phyloP scores from a whole-genome alignment of 345 rosid species.

The Citrus cavaleriei region DNA sequence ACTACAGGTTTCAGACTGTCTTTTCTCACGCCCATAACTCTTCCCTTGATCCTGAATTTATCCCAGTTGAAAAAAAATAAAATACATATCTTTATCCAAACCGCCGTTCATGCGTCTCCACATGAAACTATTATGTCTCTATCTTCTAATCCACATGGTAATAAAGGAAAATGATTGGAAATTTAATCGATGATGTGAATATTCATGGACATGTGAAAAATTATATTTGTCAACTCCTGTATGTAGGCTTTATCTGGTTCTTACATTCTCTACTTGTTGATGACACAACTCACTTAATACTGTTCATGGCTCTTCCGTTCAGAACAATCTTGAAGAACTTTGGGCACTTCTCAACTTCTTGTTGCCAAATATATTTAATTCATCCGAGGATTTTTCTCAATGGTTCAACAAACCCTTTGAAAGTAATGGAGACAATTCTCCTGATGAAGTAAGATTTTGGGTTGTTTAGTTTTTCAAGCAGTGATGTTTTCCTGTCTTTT shows the following conservation, averaged over 20 bases:
- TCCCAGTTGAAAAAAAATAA: not conserved
- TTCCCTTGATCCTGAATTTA: not conserved
- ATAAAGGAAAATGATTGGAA: not conserved
- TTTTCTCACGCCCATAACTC: not conserved
- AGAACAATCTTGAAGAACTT: slow-evolving; percentile 94
- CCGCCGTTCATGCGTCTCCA: not conserved
- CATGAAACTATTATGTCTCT: not conserved
- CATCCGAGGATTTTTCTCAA: slow-evolving; percentile 93
- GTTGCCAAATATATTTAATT: slow-evolving; percentile 87
- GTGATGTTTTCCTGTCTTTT: not conserved
- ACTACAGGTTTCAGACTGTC: slow-evolving; percentile 50
- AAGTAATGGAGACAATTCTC: slow-evolving; percentile 81
- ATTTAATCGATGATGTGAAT: not conserved
- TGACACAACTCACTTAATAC: slow-evolving; percentile 12
- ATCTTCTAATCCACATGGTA: not conserved
- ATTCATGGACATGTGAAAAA: not conserved
- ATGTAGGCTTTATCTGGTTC: not conserved
- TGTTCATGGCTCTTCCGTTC: slow-evolving; percentile 19
- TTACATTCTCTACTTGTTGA: slow-evolving; percentile 3
- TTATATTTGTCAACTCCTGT: not conserved
- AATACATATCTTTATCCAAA: not conserved
- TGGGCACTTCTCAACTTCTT: slow-evolving; percentile 94
- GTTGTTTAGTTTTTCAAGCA: slow-evolving; percentile 12
- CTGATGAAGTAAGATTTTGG: slow-evolving; percentile 62
- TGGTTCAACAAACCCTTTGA: slow-evolving; percentile 97